phyloP scores from a whole-genome alignment of 805 yeast species.

The Candida ovalis region DNA sequence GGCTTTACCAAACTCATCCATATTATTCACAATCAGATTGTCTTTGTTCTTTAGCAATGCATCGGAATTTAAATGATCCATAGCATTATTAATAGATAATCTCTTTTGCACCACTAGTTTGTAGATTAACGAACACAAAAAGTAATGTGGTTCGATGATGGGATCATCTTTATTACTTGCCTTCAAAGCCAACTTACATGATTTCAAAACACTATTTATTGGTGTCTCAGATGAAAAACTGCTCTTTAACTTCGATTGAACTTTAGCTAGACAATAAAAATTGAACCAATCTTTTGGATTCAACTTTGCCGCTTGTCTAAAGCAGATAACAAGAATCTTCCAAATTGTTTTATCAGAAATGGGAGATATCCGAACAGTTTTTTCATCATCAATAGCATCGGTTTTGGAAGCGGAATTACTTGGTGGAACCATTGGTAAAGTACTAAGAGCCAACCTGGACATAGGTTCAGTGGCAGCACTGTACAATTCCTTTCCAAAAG shows the following conservation, averaged over 20 bases:
- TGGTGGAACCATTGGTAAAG: background rate
- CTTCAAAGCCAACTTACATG: constrained; percentile 41
- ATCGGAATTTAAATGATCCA: constrained; percentile 38
- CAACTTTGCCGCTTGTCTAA: constrained; percentile 44
- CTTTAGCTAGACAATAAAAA: constrained; percentile 55
- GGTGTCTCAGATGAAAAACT: constrained; percentile 23
- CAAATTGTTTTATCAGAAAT: constrained; percentile 28
- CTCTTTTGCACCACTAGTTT: constrained; percentile 48
- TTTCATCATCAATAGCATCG: background rate
- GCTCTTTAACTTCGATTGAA: constrained; percentile 45
- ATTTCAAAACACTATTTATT: constrained; percentile 38
- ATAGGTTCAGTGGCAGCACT: constrained; percentile 60
- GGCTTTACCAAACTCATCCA: constrained; percentile 33
- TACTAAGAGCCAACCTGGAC: constrained; percentile 52
- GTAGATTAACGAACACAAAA: constrained; percentile 51
- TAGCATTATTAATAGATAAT: constrained; percentile 36
- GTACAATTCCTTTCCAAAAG: constrained; percentile 55
- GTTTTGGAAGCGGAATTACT: background rate
- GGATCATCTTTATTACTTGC: constrained; percentile 45
- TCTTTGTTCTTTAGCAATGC: constrained; percentile 22
- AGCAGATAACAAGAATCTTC: constrained; percentile 37
- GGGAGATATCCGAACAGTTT: constrained; percentile 8
- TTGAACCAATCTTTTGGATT: constrained; percentile 57
- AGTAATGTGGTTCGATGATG: constrained; percentile 76
- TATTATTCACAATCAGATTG: constrained; percentile 12